Evolutionary conservation across 148 eudicot species (phyloP), one percentile per base, ranked within the genome.

Genomic region (Nepenthes gracilis): DNA sequence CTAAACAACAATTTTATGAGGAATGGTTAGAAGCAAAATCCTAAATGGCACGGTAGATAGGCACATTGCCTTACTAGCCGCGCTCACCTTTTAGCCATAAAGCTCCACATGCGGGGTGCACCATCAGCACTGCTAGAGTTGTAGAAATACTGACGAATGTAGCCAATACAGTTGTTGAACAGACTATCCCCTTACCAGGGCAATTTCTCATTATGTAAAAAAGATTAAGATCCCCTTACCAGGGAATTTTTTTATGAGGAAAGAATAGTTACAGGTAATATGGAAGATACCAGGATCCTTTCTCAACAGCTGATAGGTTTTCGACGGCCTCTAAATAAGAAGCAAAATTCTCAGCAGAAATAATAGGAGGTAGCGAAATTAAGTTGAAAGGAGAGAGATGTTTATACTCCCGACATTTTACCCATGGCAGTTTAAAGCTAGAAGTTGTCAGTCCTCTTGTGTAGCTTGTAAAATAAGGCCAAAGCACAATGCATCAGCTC

Each of bases 1-100:
- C 64, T 54, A 59, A 45, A 35, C 40, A 43, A 40, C 47, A 43
- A 34, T 59, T 15, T 62, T 67, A 64, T 36, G n/a, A 54, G 43
- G 65, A 62, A 61, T 59, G 32, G 61, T 60, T 47, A 58, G 48
- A 63, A 60, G 57, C 50, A 78, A 70, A 79, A 68, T 77, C 87
- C 89, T 84, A 69, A 74, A 71, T 67, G 86, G 97, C 95, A 94
- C 92, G 95, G 97, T 89, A 86, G 76, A 78, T 74, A 78, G 90
- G 96, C 97, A 70, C 80, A 72, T 81, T 63, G 87, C 97, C 98
- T 79, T 67, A 78, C 77, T 80, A 88, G 94, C 98, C 94, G 96
- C 82, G 98, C 95, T 84, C 99, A 89, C 97, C 97, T 94, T 87
- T 78, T 63, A 70, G 64, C 61, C 40, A 83, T 69, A 89, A 70